These are phyloP conservation scores for Aspergillus conjunctus DNA, from an alignment of 495 filamentous ascomycete genomes.

Conservation along the genomic window DNA sequence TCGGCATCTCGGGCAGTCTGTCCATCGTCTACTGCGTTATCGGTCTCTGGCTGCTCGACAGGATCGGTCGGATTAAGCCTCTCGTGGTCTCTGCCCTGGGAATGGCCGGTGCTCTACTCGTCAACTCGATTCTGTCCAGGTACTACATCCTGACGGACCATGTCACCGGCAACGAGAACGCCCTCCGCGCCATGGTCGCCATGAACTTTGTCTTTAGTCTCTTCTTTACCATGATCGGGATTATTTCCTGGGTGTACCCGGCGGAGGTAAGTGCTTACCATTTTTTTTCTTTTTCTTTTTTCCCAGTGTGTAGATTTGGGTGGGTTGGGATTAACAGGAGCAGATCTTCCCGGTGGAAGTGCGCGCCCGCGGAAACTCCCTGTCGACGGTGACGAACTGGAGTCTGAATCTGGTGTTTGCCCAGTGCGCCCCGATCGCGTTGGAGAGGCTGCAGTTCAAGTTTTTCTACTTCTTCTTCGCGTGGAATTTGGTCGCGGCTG, in stretches of 20 bases:
- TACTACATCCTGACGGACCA: constrained; percentile 31
- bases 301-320: not conserved
- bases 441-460: constrained; percentile 46
- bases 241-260: constrained; percentile 56
- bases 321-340: not conserved
- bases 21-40: constrained; percentile 38
- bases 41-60: constrained; percentile 48
- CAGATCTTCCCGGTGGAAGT: constrained; percentile 52
- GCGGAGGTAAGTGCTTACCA: constrained; percentile 42
- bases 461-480: constrained; percentile 53
- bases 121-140: constrained; percentile 48
- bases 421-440: constrained; percentile 51
- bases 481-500: constrained; percentile 43
- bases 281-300: not conserved
- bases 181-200: constrained; percentile 55
- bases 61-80: constrained; percentile 53
- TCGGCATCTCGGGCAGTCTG: constrained; percentile 46
- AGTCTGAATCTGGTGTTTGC: constrained; percentile 52
- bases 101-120: constrained; percentile 54
- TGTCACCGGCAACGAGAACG: constrained; percentile 34
- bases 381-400: constrained; percentile 53
- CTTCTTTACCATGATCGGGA: constrained; percentile 56
- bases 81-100: constrained; percentile 54
- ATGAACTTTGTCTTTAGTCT: constrained; percentile 61
- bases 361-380: constrained; percentile 49